These are phyloP conservation scores for Yamadazyma mexicana DNA, from an alignment of 1,139 yeast species.

Conservation along the genomic window DNA sequence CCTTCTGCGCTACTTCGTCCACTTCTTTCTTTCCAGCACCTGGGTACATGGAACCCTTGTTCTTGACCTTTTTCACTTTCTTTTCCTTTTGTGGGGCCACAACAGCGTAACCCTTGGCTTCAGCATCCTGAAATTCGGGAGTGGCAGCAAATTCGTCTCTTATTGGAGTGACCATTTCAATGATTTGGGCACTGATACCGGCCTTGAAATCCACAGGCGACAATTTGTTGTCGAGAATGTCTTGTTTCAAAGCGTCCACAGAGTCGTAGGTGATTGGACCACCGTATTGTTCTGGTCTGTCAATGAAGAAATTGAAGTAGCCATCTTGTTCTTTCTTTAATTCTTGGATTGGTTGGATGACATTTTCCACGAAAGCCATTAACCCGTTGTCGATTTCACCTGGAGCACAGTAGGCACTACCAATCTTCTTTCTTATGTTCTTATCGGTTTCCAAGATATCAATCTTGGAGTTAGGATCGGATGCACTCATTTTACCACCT, in stretches of 20 bases:
- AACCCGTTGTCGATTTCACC: slow-evolving; percentile 93
- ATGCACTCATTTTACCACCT: slow-evolving; percentile 99
- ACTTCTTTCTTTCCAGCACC: slow-evolving; percentile 38
- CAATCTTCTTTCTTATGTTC: slow-evolving; percentile 83
- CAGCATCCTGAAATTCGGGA: slow-evolving; percentile 74
- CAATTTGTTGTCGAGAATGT: slow-evolving; percentile 68
- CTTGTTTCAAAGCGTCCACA: slow-evolving; percentile 69
- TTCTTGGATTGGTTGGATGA: slow-evolving; percentile 83
- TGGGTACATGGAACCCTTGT: slow-evolving; percentile 84
- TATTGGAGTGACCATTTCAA: slow-evolving; percentile 79
- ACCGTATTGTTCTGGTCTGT: slow-evolving; percentile 96
- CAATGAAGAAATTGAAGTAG: slow-evolving; percentile 64
- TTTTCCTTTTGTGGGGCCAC: slow-evolving; percentile 60
- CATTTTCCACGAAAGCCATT: slow-evolving; percentile 80
- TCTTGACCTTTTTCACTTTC: slow-evolving; percentile 70
- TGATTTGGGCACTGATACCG: slow-evolving; percentile 86
- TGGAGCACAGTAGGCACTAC: slow-evolving; percentile 92
- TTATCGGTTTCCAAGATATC: slow-evolving; percentile 90
- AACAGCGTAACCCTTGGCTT: slow-evolving; percentile 83
- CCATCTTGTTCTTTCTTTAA: slow-evolving; percentile 57
- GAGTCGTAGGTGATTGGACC: slow-evolving; percentile 78
- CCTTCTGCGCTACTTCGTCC: slow-evolving; percentile 17
- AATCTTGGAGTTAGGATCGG: slow-evolving; percentile 96
- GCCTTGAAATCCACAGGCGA: slow-evolving; percentile 92
- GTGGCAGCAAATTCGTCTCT: slow-evolving; percentile 63